Conservation (phyloP, 2,329 filamentous ascomycete genomes). For the Xylaria sp. region DNA sequence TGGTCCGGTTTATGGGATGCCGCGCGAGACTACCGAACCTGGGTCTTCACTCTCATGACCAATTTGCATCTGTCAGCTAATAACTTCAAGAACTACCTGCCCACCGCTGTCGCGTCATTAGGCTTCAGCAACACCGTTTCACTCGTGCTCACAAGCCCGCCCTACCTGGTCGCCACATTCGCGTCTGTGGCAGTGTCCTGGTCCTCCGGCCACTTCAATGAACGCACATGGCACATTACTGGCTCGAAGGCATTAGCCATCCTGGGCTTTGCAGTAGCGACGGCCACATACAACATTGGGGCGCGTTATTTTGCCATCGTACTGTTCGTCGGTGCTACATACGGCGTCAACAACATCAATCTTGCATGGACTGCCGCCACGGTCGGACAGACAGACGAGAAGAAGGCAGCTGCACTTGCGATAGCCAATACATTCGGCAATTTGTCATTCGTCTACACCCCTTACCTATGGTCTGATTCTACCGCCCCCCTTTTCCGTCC, state of each 20-base stretch:
- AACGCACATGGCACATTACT: slow-evolving; percentile 60
- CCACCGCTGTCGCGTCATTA: slow-evolving; percentile 55
- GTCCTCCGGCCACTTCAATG: slow-evolving; percentile 58
- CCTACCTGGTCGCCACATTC: slow-evolving; percentile 45
- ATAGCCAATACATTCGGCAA: slow-evolving; percentile 50
- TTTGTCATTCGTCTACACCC: slow-evolving; percentile 53
- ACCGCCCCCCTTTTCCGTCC: slow-evolving; percentile 26
- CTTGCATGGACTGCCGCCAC: slow-evolving; percentile 56
- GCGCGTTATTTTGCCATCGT: slow-evolving; percentile 51
- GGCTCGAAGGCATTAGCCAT: slow-evolving; percentile 54
- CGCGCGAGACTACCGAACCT: slow-evolving; percentile 55
- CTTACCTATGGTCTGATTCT: slow-evolving; percentile 47
- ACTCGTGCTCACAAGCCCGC: slow-evolving; percentile 59
- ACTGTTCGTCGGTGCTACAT: slow-evolving; percentile 52
- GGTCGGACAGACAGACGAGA: slow-evolving; percentile 58
- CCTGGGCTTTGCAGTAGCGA: slow-evolving; percentile 46
- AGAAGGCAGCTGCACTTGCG: slow-evolving; percentile 57
- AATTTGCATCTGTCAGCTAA: slow-evolving; percentile 47
- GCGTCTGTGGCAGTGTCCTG: slow-evolving; percentile 52
- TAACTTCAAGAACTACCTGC: slow-evolving; percentile 47
- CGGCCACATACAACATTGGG: slow-evolving; percentile 44
- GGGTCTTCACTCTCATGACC: slow-evolving; percentile 58
- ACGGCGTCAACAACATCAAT: slow-evolving; percentile 57
- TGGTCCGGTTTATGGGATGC: slow-evolving; percentile 49
- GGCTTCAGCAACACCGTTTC: slow-evolving; percentile 57